Evolutionary conservation across 2,329 filamentous ascomycete species (phyloP).

Genomic region (Penicillium nordicum): DNA sequence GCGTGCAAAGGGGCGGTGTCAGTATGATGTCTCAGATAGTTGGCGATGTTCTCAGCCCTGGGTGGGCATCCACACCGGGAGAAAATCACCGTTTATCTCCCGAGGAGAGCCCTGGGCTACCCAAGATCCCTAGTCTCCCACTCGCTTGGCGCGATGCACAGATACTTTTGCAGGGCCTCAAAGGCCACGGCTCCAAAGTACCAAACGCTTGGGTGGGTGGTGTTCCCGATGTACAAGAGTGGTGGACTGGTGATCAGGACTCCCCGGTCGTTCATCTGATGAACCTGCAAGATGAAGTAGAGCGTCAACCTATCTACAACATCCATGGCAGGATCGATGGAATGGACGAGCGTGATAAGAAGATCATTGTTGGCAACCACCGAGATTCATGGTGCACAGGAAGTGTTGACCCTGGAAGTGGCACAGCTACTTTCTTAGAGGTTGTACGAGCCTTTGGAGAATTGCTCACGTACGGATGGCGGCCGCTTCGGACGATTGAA

Average conservation of each 20-base stretch:
- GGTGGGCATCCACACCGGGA: constrained; percentile 59
- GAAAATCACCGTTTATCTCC: constrained; percentile 61
- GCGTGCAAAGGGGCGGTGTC: constrained; percentile 78
- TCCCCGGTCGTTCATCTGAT: constrained; percentile 76
- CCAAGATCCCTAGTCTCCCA: constrained; percentile 83
- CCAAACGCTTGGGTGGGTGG: constrained; percentile 71
- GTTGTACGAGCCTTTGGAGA: constrained; percentile 80
- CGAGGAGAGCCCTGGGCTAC: constrained; percentile 68
- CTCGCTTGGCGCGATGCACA: constrained; percentile 87
- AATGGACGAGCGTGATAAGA: constrained; percentile 78
- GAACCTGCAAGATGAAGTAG: constrained; percentile 81
- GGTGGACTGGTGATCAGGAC: constrained; percentile 76
- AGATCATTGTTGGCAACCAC: constrained; percentile 86
- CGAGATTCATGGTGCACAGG: constrained; percentile 92
- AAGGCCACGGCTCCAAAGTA: constrained; percentile 68
- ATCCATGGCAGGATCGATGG: constrained; percentile 80
- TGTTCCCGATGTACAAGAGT: constrained; percentile 70
- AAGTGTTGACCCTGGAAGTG: constrained; percentile 78
- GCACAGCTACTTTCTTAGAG: constrained; percentile 88
- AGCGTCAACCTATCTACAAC: constrained; percentile 86
- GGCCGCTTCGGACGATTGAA: constrained; percentile 87
- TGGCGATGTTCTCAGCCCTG: constrained; percentile 89
- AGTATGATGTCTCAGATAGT: constrained; percentile 77
- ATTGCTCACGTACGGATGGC: constrained; percentile 74
- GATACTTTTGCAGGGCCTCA: constrained; percentile 68